A percentile compares a stretch with the other conserved stretches of the same genome.
phyloP scores from a whole-genome alignment of 2,329 filamentous ascomycete species.

The Fusarium musae region DNA sequence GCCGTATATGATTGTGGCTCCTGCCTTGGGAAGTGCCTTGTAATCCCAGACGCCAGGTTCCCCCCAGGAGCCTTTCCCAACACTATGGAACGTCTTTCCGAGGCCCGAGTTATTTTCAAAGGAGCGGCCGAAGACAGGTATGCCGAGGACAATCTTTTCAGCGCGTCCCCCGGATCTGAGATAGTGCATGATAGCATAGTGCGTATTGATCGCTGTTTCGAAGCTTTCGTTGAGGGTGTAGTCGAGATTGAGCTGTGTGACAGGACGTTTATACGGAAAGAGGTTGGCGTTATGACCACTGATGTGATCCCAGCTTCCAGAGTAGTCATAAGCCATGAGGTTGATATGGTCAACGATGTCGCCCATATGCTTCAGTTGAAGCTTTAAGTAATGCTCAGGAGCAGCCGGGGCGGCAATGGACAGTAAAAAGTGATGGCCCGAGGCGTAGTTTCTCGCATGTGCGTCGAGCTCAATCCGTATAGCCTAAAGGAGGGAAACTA shows the following conservation, averaged over 20 bases:
- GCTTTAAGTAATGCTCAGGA: constrained; percentile 16
- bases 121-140: constrained; percentile 33
- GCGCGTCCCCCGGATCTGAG: constrained; percentile 13
- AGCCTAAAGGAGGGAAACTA: constrained; percentile 27
- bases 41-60: constrained; percentile 33
- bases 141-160: constrained; percentile 31
- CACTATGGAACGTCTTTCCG: constrained; percentile 22
- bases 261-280: constrained; percentile 53
- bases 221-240: constrained; percentile 3
- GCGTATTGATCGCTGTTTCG: not conserved
- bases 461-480: constrained; percentile 23
- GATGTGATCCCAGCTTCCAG: constrained; percentile 44
- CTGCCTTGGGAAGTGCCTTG: constrained; percentile 28
- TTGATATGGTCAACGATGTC: constrained; percentile 26
- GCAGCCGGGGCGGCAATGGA: constrained; percentile 30
- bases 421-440: constrained; percentile 18
- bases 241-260: constrained; percentile 18
- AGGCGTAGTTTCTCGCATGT: constrained; percentile 9
- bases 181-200: constrained; percentile 19
- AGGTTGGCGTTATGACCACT: constrained; percentile 34
- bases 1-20: constrained; percentile 22
- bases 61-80: constrained; percentile 29
- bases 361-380: constrained; percentile 19
- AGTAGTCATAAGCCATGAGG: constrained; percentile 35
- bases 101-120: constrained; percentile 27